A percentile compares a stretch with the other conserved stretches of the same genome.
Conservation (phyloP, 2,329 filamentous ascomycete species). For the Pestalotiopsis fici region DNA sequence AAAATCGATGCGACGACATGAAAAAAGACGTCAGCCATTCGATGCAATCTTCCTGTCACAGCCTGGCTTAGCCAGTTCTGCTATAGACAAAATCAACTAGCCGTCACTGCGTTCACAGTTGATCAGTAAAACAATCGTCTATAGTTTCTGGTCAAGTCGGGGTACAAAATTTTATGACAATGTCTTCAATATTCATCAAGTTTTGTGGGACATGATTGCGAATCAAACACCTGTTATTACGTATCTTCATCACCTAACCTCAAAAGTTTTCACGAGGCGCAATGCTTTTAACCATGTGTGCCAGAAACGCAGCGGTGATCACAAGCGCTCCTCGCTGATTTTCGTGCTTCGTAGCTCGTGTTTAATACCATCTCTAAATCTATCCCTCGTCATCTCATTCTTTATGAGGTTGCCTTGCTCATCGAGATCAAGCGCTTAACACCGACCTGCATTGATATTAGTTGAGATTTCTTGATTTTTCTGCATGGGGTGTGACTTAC, state of each 20-base stretch:
- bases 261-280: background rate
- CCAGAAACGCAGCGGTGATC: background rate
- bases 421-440: constrained; percentile 78
- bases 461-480: constrained; percentile 19
- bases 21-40: no score
- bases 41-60: no score
- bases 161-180: no score
- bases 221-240: background rate
- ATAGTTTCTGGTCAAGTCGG: no score
- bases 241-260: background rate
- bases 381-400: background rate
- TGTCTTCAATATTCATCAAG: background rate
- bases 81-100: no score
- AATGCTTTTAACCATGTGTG: background rate
- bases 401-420: constrained; percentile 72
- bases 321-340: background rate
- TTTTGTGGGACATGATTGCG: background rate
- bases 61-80: no score
- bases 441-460: constrained; percentile 61
- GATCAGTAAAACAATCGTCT: no score
- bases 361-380: background rate
- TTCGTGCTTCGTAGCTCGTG: constrained; percentile 2
- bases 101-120: no score
- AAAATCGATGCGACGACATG: no score
- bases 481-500: constrained; percentile 48